Evolutionary conservation across 1,139 yeast genomes (phyloP), one percentile per base, ranked within the genome.

Genomic region (Kurtzmaniella quercitrusa): DNA sequence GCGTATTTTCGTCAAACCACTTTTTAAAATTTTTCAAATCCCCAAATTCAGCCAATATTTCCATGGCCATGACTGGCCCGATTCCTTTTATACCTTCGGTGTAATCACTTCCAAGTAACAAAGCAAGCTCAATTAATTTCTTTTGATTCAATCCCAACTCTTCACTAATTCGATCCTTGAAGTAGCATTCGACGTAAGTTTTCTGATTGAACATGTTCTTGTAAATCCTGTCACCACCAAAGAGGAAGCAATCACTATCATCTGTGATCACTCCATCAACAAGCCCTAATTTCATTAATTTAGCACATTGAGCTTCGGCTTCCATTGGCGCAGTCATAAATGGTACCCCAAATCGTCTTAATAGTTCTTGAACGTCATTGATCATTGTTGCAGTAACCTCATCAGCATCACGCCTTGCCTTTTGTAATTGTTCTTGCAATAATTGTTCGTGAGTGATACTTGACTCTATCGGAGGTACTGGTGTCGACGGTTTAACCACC

Each of bases 221-320:
- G 64, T 91, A 93, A 1, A 94, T 79, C 39, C 72, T 73, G 44
- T 81, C 81, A 1, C 96, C 97, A 0, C 98, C 98, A 68, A 94
- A 94, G 38, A 94, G 64, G 55, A 94, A 93, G 43, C 96, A 90
- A 75, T 94, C 99, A 53, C 96, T 88, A 69, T 94, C 99, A 61
- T 94, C 99, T 0, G 98, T 94, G 16, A 94, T 84, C 17, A 93
- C 86, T 0, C 98, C 99, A 62, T 94, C 98, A 2, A 93, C 97
- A 19, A 93, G 70, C 0, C 78, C 79, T 15, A 89, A 61, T 21
- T 65, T 62, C 41, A 79, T 63, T 10, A 93, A 65, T 51, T 83
- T 88, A 0, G 96, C 97, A 64, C 98, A 93, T 57, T 93, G 98
- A 0, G 98, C 97, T 66, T 93, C 98, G 1, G 98, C 98, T 63